Conservation (phyloP, 1,139 yeast genomes). For the Candida neerlandica region DNA sequence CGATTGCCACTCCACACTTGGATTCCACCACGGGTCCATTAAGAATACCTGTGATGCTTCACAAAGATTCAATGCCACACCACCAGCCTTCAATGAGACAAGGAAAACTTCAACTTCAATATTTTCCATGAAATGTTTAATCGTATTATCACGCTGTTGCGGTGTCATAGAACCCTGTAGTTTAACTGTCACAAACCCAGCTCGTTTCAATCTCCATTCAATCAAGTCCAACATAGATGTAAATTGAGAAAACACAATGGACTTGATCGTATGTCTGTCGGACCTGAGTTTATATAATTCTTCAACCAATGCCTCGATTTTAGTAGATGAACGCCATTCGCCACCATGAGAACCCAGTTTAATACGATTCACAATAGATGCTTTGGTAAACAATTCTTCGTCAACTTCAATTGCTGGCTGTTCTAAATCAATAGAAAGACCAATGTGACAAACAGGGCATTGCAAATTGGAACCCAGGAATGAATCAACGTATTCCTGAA, state of each 20-base stretch:
- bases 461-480: conserved; percentile 68
- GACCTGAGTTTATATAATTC: conserved; percentile 86
- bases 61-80: conserved; percentile 93
- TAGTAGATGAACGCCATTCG: conserved; percentile 90
- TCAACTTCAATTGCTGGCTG: conserved; percentile 87
- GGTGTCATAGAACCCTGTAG: conserved; percentile 97
- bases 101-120: conserved; percentile 89
- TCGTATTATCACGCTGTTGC: conserved; percentile 87
- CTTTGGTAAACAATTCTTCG: conserved; percentile 63
- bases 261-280: conserved; percentile 84
- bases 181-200: conserved; percentile 92
- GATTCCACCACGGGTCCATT: conserved; percentile 99
- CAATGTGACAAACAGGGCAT: conserved; percentile 96
- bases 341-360: conserved; percentile 72
- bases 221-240: conserved; percentile 95
- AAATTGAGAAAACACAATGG: conserved; percentile 95
- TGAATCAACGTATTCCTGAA: conserved; percentile 85
- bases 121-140: conserved; percentile 87
- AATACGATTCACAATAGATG: conserved; percentile 86
- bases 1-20: conserved; percentile 96
- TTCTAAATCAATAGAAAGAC: conserved; percentile 82
- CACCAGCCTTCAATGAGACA: conserved; percentile 96
- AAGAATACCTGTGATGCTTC: conserved; percentile 96
- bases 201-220: conserved; percentile 91
- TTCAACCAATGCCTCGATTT: conserved; percentile 93